Base-by-base conservation (phyloP, 768 basidiomycete genomes). In the Naganishia randhawae region DNA sequence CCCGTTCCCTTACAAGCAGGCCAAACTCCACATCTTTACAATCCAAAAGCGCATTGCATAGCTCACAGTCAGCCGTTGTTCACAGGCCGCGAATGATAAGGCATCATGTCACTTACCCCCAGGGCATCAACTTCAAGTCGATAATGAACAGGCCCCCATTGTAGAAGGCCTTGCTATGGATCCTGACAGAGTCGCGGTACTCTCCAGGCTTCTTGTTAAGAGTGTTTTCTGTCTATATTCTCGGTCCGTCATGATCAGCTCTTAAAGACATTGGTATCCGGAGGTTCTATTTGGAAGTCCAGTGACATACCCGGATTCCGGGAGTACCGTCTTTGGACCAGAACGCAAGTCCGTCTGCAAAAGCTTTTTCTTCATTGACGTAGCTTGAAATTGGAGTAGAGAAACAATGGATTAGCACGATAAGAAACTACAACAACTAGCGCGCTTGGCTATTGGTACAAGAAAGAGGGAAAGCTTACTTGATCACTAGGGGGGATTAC, bases 1-100 rank as follows among this genome's bases (percentile, higher is more conserved):
- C n/a, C n/a, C 50, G 8, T 50, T 32, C 16, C 69, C 76, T 74
- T 66, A 78, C 78, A 75, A 48, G 76, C 75, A n/a, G 78, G 76
- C 78, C 78, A 79, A 0, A 79, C 75, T 16, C 75, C 78, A 71
- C 78, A 78, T 35, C 78, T 68, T n/a, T 29, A 17, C 14, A 42
- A 3, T n/a, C 19, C 41, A 16, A 51, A 9, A 35, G 22, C 17
- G 50, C 5, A 35, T 35, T 13, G 25, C 37, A 63, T 5, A 3
- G 39, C 16, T 13, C 35, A 42, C n/a, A 29, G 33, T n/a, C 42
- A n/a, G 25, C 11, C 19, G 9, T 17, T 16, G 16, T 22, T 5
- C 25, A 17, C 14, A 17, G 14, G n/a, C n/a, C n/a, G n/a, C n/a
- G n/a, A 4, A 33, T 33, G 31, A 31, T 31, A 4, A 31, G 19